Conservation (phyloP, 305 asterid genomes). For the Salvia sclarea region DNA sequence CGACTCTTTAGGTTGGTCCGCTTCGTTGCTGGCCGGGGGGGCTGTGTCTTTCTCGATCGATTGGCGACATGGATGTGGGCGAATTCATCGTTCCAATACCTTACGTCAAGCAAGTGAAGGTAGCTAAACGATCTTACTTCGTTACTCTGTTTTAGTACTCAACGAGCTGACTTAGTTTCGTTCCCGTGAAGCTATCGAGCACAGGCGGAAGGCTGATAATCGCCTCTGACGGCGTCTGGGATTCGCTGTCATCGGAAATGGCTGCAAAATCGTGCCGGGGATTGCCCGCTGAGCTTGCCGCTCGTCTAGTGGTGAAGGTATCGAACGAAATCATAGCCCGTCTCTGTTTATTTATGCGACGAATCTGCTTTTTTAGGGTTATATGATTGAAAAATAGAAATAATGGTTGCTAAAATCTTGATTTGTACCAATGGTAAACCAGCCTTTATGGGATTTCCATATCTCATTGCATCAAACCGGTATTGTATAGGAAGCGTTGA, state of each 20-base stretch:
- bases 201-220: conserved; percentile 84
- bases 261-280: conserved; percentile 86
- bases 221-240: conserved; percentile 96
- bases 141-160: background rate
- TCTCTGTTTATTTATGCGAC: conserved; percentile 6
- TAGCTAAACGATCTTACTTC: too few relatives aligned
- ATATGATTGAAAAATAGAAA: background rate
- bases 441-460: conserved; percentile 7
- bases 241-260: conserved; percentile 68
- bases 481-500: conserved; percentile 71
- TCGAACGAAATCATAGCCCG: background rate
- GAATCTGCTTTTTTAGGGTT: background rate
- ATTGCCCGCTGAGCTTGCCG: conserved; percentile 91
- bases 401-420: background rate
- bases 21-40: conserved; percentile 99
- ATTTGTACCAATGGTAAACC: conserved; percentile 18
- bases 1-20: conserved; percentile 66
- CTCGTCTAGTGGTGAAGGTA: conserved; percentile 89
- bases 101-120: conserved; percentile 92
- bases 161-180: conserved; percentile 4
- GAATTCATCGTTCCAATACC: conserved; percentile 93
- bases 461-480: conserved; percentile 28
- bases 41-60: conserved; percentile 89
- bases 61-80: conserved; percentile 96
- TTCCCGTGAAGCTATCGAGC: conserved; percentile 53